Conservation (phyloP, 2,329 filamentous ascomycete genomes). For the Botrytis galanthina region DNA sequence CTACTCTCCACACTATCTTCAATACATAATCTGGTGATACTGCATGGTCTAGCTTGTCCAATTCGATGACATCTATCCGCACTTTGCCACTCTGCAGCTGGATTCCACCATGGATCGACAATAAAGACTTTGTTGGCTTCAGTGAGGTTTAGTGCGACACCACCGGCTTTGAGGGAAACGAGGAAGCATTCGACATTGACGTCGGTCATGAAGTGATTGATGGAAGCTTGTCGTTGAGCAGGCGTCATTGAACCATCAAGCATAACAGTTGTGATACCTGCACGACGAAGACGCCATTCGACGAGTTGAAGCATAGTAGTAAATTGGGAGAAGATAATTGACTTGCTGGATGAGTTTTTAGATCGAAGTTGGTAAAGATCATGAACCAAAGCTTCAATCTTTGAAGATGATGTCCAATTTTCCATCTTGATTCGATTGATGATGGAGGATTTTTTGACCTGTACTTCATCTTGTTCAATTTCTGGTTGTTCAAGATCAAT, state of each 20-base stretch:
- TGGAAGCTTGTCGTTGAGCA: slow-evolving; percentile 85
- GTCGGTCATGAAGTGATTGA: slow-evolving; percentile 95
- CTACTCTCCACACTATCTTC: slow-evolving; percentile 96
- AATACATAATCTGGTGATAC: slow-evolving; percentile 91
- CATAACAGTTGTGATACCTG: slow-evolving; percentile 98
- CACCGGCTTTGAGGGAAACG: slow-evolving; percentile 92
- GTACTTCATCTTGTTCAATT: slow-evolving; percentile 83
- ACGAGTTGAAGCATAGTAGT: slow-evolving; percentile 96
- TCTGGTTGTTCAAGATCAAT: slow-evolving; percentile 96
- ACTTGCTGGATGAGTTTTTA: slow-evolving; percentile 91
- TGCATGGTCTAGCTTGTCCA: slow-evolving; percentile 88
- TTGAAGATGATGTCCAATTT: slow-evolving; percentile 96
- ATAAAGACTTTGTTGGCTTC: slow-evolving; percentile 96
- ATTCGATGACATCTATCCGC: slow-evolving; percentile 94
- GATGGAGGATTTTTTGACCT: slow-evolving; percentile 92
- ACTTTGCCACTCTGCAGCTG: slow-evolving; percentile 99
- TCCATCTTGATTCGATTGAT: slow-evolving; percentile 99
- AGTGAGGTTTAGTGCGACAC: slow-evolving; percentile 91
- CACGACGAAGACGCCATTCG: slow-evolving; percentile 91
- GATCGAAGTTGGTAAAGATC: slow-evolving; percentile 89
- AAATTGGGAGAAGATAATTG: slow-evolving; percentile 96
- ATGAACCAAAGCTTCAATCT: slow-evolving; percentile 95
- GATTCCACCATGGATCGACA: slow-evolving; percentile 99
- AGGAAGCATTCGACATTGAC: slow-evolving; percentile 93
- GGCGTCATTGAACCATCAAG: slow-evolving; percentile 97